phyloP scores from a whole-genome alignment of 2,329 filamentous ascomycete species.

The Dryadomyces sulphureus region DNA sequence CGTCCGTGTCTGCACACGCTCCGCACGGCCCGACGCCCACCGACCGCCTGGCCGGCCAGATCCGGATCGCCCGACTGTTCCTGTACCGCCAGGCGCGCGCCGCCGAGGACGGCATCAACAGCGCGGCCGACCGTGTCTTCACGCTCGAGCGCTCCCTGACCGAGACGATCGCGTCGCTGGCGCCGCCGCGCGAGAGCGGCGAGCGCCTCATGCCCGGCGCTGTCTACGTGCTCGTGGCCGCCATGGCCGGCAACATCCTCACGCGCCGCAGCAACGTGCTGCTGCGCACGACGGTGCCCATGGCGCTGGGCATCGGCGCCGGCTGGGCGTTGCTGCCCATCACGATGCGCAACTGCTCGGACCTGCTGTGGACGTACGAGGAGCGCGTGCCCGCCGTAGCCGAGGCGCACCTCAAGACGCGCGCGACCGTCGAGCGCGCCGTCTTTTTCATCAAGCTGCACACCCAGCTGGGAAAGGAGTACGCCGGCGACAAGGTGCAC shows the following conservation, averaged over 20 bases:
- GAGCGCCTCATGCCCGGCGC: slow-evolving; percentile 81
- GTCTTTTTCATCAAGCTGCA: slow-evolving; percentile 63
- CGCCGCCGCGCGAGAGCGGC: slow-evolving; percentile 69
- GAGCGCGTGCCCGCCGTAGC: slow-evolving; percentile 71
- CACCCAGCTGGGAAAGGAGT: slow-evolving; percentile 51
- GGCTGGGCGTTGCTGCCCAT: slow-evolving; percentile 76
- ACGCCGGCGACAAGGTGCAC: slow-evolving; percentile 69
- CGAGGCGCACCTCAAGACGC: slow-evolving; percentile 61
- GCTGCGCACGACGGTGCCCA: slow-evolving; percentile 60
- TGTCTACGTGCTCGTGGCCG: slow-evolving; percentile 83
- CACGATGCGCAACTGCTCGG: slow-evolving; percentile 78
- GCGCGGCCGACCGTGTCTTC: slow-evolving; percentile 65
- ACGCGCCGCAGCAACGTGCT: slow-evolving; percentile 77
- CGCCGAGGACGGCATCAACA: slow-evolving; percentile 73
- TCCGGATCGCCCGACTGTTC: slow-evolving; percentile 66
- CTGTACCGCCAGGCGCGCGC: slow-evolving; percentile 60
- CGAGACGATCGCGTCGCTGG: slow-evolving; percentile 73
- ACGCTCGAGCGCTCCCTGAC: slow-evolving; percentile 82
- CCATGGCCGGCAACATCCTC: slow-evolving; percentile 90
- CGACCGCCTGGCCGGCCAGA: slow-evolving; percentile 71
- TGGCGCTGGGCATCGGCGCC: slow-evolving; percentile 67
- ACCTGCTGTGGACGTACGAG: slow-evolving; percentile 87
- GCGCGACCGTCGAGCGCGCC: slow-evolving; percentile 53
- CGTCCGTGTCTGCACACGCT: slow-evolving; percentile 18
- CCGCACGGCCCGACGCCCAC: slow-evolving; percentile 56